phyloP scores from a whole-genome alignment of 1,284 basidiomycete species.

The Ganoderma lucidum region DNA sequence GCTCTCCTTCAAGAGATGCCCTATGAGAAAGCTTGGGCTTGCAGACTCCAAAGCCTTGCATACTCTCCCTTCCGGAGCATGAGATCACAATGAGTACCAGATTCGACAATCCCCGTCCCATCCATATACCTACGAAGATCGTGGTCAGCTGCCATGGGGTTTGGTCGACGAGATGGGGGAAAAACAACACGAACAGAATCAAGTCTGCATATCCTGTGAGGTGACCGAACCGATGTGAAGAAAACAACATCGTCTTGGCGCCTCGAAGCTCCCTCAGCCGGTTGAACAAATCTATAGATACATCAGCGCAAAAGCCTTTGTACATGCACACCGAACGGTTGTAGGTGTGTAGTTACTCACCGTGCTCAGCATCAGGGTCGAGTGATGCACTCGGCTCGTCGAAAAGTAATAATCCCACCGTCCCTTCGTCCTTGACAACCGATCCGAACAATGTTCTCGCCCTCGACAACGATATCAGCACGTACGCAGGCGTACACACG shows the following conservation, averaged over 20 bases:
- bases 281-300: constrained; percentile 59
- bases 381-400: constrained; percentile 3
- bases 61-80: constrained; percentile 58
- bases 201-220: constrained; percentile 68
- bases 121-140: constrained; percentile 61
- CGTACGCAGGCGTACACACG: neutral
- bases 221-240: constrained; percentile 75
- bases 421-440: neutral
- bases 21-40: constrained; percentile 59
- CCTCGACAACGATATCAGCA: neutral
- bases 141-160: neutral
- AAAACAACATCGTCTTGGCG: constrained; percentile 73
- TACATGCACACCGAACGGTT: neutral
- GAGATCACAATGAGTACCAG: constrained; percentile 60
- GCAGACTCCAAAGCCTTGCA: constrained; percentile 59
- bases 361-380: constrained; percentile 71
- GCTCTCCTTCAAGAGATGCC: neutral
- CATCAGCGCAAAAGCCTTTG: no score
- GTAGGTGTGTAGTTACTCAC: constrained; percentile 40
- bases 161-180: no score
- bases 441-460: neutral
- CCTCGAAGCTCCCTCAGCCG: constrained; percentile 56
- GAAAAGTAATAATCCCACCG: neutral
- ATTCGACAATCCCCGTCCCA: constrained; percentile 59
- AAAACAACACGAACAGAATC: constrained; percentile 53